Percentiles rank a stretch among this genome's conserved stretches.
These are phyloP conservation scores for Anthracocystis walkeri DNA, from an alignment of 1,284 basidiomycete genomes.

Conservation along the genomic window DNA sequence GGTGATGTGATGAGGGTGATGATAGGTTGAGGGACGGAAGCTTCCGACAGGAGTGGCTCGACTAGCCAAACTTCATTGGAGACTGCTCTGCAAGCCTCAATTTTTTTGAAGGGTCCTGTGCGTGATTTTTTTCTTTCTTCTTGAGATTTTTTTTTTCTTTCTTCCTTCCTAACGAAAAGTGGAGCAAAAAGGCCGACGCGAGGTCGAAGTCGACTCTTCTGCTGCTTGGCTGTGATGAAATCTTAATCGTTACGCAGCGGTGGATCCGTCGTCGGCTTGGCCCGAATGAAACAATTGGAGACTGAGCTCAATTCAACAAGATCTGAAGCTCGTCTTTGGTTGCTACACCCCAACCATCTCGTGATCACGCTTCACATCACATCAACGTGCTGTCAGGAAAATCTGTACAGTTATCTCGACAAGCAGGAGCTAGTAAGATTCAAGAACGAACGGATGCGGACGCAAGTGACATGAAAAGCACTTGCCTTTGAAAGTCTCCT, in stretches of 20 bases:
- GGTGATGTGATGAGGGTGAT: conserved; percentile 3
- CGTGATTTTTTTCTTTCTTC: conserved; percentile 9
- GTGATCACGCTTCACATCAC: neutral
- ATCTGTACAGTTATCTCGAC: neutral
- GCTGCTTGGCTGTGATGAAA: too few species aligned
- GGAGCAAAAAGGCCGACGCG: conserved; percentile 6
- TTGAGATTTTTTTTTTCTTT: conserved; percentile 3
- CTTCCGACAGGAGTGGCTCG: neutral
- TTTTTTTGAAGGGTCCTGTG: neutral
- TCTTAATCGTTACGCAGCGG: neutral
- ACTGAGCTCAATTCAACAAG: conserved; percentile 1
- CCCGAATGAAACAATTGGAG: neutral
- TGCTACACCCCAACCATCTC: neutral
- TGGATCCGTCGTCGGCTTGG: neutral
- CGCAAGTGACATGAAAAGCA: neutral
- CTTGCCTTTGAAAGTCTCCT: neutral
- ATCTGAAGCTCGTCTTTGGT: neutral
- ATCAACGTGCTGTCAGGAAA: neutral
- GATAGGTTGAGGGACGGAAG: neutral
- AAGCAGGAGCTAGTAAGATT: neutral
- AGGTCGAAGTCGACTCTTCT: neutral
- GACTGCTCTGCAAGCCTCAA: conserved; percentile 3
- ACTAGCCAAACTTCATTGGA: neutral
- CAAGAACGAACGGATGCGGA: neutral
- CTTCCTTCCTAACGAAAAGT: neutral